Evolutionary conservation across 768 basidiomycete genomes (phyloP), one percentile per base, ranked within the genome.

Genomic region (Lactifluus echinatus): DNA sequence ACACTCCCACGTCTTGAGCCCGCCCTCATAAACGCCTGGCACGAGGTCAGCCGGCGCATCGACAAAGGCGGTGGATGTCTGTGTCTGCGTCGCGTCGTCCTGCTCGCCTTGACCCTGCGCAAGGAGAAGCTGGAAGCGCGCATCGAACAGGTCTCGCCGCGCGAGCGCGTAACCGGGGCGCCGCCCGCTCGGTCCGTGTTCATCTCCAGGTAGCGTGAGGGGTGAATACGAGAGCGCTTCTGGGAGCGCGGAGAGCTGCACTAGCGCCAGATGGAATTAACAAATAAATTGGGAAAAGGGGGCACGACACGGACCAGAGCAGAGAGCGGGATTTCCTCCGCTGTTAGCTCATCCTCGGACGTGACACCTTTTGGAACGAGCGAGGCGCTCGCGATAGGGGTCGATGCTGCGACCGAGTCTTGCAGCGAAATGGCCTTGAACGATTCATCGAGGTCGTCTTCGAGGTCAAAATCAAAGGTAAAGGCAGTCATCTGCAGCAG

Each of bases 1-100:
- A 63, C 92, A 95, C 69, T 99, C 95, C 95, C 95, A 99, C 2
- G 93, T 97, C 71, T 98, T 97, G 50, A 98, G 69, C 5, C 95
- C 95, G 21, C 95, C 95, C 72, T 99, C 95, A 63, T 99, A 98
- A 0, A 93, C 77, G 1, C 93, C 85, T 2, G 93, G 88, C 3
- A 97, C 82, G 14, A 99, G 80, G 70, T 98, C 95, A 0, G 92
- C 91, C 0, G 87, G 87, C 1, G 85, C 81, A 61, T 92, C 87
- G 17, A 95, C 74, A 56, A 87, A 90, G 1, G 36, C 37, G 12
- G 77, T 74, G 0, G 40, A 19, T 1, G 87, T 72, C 59, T 49
- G 53, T 31, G 10, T 31, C 31, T 31, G 31, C 31, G 31, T 10
- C 33, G 48, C 45, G 54, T 56, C 61, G 8, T 17, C 4, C 5